These are phyloP conservation scores for Aspergillaceae sp. DNA, from an alignment of 2,329 filamentous ascomycete species.

Conservation along the genomic window DNA sequence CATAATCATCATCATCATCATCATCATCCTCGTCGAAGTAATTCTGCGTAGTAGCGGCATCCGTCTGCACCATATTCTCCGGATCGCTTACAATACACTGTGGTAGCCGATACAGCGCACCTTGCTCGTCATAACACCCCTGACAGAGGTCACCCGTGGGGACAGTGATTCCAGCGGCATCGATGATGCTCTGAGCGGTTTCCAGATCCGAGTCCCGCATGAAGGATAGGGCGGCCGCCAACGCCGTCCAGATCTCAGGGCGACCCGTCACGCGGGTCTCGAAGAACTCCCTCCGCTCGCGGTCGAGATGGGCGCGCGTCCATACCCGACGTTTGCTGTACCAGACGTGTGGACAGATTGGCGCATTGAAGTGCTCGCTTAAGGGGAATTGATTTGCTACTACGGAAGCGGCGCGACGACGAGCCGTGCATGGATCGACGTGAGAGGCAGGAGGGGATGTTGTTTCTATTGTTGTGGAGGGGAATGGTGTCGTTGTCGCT, in stretches of 20 bases:
- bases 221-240: constrained; percentile 59
- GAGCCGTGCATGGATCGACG: constrained; percentile 5
- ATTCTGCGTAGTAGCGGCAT: constrained; percentile 16
- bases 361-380: constrained; percentile 59
- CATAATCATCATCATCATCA: constrained; percentile 3
- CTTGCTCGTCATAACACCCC: constrained; percentile 63
- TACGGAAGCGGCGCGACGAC: constrained; percentile 9
- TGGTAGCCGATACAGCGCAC: constrained; percentile 61
- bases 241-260: constrained; percentile 69
- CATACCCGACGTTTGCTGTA: constrained; percentile 54
- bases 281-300: constrained; percentile 75
- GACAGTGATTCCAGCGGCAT: constrained; percentile 66
- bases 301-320: constrained; percentile 60
- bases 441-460: constrained; percentile 2
- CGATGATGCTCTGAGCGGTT: constrained; percentile 71
- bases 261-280: constrained; percentile 76
- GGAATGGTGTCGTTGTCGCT: no score
- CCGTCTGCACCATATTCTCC: constrained; percentile 40
- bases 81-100: constrained; percentile 63
- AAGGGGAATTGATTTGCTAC: constrained; percentile 18
- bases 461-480: no score
- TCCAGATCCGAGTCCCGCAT: constrained; percentile 55
- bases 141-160: constrained; percentile 64
- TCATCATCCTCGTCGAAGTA: constrained; percentile 13
- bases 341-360: constrained; percentile 60